phyloP scores from a whole-genome alignment of 2,329 filamentous ascomycete genomes.

The Hymenoscyphus scutula region DNA sequence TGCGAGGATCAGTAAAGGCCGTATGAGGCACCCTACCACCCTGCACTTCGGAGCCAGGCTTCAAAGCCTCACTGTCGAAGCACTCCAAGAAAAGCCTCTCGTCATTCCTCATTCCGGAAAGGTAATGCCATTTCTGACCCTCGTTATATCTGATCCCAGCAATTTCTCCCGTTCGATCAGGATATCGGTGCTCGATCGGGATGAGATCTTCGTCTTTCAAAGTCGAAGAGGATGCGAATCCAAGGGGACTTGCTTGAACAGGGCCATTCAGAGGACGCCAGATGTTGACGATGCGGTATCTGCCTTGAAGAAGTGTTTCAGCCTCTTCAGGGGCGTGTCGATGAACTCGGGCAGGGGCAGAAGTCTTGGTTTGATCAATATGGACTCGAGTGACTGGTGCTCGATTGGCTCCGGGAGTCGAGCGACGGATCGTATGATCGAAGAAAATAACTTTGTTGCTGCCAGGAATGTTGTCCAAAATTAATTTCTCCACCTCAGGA shows the following conservation, averaged over 20 bases:
- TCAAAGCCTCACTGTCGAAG: conserved; percentile 42
- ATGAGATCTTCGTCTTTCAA: conserved; percentile 34
- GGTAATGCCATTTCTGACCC: conserved; percentile 37
- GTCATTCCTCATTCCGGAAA: conserved; percentile 36
- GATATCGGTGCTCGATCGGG: conserved; percentile 36
- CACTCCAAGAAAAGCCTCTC: conserved; percentile 37
- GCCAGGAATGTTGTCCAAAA: conserved; percentile 66
- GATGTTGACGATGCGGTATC: conserved; percentile 84
- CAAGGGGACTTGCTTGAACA: conserved; percentile 33
- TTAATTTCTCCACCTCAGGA: conserved; percentile 72
- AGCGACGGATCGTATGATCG: conserved; percentile 83
- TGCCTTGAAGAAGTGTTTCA: conserved; percentile 59
- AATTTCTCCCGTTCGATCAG: conserved; percentile 34
- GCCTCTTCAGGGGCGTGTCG: conserved; percentile 67
- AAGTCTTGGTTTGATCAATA: conserved; percentile 74
- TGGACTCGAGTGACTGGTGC: conserved; percentile 71
- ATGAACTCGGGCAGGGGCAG: conserved; percentile 65
- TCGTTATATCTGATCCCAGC: conserved; percentile 35
- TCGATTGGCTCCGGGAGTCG: conserved; percentile 55
- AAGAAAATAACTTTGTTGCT: conserved; percentile 69
- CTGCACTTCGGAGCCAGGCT: conserved; percentile 47
- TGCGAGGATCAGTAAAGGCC: conserved; percentile 75
- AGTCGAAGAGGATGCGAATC: conserved; percentile 33
- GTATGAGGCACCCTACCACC: conserved; percentile 63
- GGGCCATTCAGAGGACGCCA: conserved; percentile 52